Evolutionary conservation across 2,329 filamentous ascomycete species (phyloP).

Genomic region (Ophiostoma quercus): DNA sequence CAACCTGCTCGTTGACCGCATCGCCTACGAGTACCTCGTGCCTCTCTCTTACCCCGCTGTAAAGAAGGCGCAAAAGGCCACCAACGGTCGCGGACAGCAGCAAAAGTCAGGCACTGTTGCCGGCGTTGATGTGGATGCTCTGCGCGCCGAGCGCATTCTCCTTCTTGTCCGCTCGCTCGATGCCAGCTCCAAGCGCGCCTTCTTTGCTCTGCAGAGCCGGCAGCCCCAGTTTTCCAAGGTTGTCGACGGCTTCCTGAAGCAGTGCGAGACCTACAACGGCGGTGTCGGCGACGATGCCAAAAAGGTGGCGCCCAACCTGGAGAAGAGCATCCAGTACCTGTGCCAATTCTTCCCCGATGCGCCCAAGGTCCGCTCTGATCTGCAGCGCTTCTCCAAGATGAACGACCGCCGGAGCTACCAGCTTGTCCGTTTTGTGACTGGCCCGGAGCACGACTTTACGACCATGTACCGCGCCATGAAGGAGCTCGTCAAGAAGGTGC

Average conservation of each 20-base stretch:
- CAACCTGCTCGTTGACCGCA: constrained; percentile 75
- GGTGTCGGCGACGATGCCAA: constrained; percentile 72
- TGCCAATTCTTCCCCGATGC: constrained; percentile 72
- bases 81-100: constrained; percentile 41
- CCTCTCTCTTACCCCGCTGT: constrained; percentile 76
- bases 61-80: constrained; percentile 58
- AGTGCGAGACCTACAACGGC: constrained; percentile 87
- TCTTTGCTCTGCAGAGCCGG: constrained; percentile 77
- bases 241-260: constrained; percentile 68
- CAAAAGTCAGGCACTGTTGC: neutral
- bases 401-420: constrained; percentile 89
- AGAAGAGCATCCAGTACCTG: constrained; percentile 67
- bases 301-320: constrained; percentile 63
- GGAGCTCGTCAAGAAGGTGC: constrained; percentile 78
- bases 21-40: constrained; percentile 82
- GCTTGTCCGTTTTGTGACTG: constrained; percentile 79
- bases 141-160: constrained; percentile 78
- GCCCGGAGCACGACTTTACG: constrained; percentile 82
- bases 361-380: constrained; percentile 63
- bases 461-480: constrained; percentile 86
- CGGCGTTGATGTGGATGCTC: constrained; percentile 62
- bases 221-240: constrained; percentile 70
- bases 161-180: constrained; percentile 76
- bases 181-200: constrained; percentile 72
- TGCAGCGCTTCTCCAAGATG: constrained; percentile 84